phyloP scores from a whole-genome alignment of 768 basidiomycete species.

The Boletus speciosus region DNA sequence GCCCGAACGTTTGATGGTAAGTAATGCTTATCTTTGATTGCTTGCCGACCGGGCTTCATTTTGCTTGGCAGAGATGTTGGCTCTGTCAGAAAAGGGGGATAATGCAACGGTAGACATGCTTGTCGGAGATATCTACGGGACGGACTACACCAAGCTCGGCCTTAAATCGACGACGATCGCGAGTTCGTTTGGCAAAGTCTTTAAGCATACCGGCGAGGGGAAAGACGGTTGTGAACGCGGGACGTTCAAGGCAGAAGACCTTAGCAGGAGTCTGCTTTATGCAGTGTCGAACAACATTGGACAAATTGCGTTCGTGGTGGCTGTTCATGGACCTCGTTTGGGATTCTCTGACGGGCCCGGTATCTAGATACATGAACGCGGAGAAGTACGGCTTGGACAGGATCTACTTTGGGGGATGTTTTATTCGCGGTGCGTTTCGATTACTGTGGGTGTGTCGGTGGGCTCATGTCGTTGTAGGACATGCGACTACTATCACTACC shows the following conservation, averaged over 20 bases:
- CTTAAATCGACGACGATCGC: slow-evolving; percentile 98
- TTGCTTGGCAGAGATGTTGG: slow-evolving; percentile 79
- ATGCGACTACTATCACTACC: slow-evolving; percentile 95
- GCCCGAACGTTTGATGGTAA: slow-evolving; percentile 93
- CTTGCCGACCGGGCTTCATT: neutral
- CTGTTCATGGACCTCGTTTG: slow-evolving; percentile 4
- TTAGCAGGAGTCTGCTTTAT: slow-evolving; percentile 90
- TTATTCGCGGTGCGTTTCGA: slow-evolving; percentile 81
- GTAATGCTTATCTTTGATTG: slow-evolving; percentile 31
- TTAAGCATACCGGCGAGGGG: slow-evolving; percentile 69
- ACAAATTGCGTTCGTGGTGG: slow-evolving; percentile 88
- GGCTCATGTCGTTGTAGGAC: slow-evolving; percentile 51
- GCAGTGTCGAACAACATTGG: slow-evolving; percentile 99
- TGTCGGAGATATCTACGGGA: slow-evolving; percentile 98
- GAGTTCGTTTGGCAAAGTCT: slow-evolving; percentile 97
- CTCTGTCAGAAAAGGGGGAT: slow-evolving; percentile 89
- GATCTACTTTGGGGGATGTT: slow-evolving; percentile 99
- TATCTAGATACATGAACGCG: slow-evolving; percentile 85
- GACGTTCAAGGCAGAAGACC: slow-evolving; percentile 86
- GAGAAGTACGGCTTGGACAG: slow-evolving; percentile 96
- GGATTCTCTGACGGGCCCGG: slow-evolving; percentile 12
- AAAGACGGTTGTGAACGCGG: slow-evolving; percentile 48
- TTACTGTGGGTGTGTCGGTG: neutral
- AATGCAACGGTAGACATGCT: slow-evolving; percentile 97
- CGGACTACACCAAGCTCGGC: slow-evolving; percentile 91